Evolutionary conservation across 75 land plant genomes (phyloP).

Genomic region (Pinus taeda): DNA sequence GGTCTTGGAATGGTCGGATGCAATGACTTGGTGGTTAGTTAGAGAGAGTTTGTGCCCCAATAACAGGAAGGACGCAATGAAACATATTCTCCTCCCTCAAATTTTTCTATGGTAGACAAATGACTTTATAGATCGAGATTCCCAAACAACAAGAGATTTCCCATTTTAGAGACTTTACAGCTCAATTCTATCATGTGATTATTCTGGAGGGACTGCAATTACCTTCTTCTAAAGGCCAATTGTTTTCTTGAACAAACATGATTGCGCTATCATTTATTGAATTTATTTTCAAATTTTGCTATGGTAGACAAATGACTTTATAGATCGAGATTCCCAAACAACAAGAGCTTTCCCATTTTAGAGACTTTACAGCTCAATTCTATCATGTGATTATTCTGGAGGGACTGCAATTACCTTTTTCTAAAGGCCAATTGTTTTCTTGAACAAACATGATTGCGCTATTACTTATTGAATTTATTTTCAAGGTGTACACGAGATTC

Average conservation of each 20-base stretch:
- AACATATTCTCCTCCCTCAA: slow-evolving; percentile 52
- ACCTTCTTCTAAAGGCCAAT: neutral
- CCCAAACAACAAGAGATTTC: slow-evolving; percentile 58
- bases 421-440: neutral
- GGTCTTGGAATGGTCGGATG: slow-evolving; percentile 3
- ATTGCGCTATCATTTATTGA: neutral
- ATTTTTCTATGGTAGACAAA: slow-evolving; percentile 79
- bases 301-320: slow-evolving; percentile 82
- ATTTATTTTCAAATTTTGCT: slow-evolving; percentile 41
- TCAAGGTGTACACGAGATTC: neutral
- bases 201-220: neutral
- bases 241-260: neutral
- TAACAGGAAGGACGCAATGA: slow-evolving; percentile 20
- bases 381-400: slow-evolving; percentile 49
- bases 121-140: slow-evolving; percentile 80
- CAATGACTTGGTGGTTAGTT: neutral
- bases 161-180: slow-evolving; percentile 54
- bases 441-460: neutral
- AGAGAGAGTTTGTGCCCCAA: slow-evolving; percentile 2
- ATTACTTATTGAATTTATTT: neutral
- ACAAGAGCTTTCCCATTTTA: slow-evolving; percentile 62
- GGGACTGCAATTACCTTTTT: neutral
- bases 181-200: slow-evolving; percentile 78
- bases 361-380: slow-evolving; percentile 63
- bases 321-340: slow-evolving; percentile 72